phyloP scores from a whole-genome alignment of 371 early-diverging fungal species.

The Mucor irregularis region DNA sequence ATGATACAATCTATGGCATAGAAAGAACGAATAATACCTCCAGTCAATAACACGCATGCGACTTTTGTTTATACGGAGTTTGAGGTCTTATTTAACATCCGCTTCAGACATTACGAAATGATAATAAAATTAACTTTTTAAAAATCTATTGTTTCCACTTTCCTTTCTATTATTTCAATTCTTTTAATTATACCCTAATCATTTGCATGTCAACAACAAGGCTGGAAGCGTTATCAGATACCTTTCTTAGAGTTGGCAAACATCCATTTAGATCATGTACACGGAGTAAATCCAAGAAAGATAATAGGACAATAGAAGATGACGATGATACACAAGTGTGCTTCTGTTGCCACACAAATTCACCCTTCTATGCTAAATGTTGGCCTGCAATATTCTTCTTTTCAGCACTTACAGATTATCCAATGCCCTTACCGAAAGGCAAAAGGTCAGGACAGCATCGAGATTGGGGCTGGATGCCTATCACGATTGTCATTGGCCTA shows the following conservation, averaged over 20 bases:
- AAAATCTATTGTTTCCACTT: background rate
- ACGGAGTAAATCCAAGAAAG: constrained; percentile 12
- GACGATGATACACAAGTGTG: constrained; percentile 13
- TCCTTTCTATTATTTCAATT: background rate
- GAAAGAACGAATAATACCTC: constrained; percentile 16
- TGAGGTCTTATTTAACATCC: too few relatives aligned
- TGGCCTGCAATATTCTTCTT: constrained; percentile 38
- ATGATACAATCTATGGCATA: constrained; percentile 38
- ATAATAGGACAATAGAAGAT: constrained; percentile 3
- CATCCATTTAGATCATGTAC: constrained; percentile 22
- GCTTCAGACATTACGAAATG: too few relatives aligned
- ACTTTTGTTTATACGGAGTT: background rate
- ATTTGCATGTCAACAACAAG: constrained; percentile 6
- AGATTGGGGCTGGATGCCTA: constrained; percentile 38
- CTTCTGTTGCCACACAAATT: constrained; percentile 29
- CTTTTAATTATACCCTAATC: background rate
- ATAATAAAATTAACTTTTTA: background rate
- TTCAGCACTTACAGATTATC: constrained; percentile 35
- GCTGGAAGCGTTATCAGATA: constrained; percentile 9
- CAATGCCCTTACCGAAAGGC: constrained; percentile 36
- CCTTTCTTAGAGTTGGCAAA: constrained; percentile 16
- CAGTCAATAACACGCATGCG: constrained; percentile 1
- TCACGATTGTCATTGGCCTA: constrained; percentile 24
- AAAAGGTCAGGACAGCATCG: constrained; percentile 38
- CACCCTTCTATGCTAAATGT: constrained; percentile 23